Evolutionary conservation across 345 rosid genomes (phyloP), one percentile per base, ranked within the genome.

Genomic region (Streptanthus diversifolius): DNA sequence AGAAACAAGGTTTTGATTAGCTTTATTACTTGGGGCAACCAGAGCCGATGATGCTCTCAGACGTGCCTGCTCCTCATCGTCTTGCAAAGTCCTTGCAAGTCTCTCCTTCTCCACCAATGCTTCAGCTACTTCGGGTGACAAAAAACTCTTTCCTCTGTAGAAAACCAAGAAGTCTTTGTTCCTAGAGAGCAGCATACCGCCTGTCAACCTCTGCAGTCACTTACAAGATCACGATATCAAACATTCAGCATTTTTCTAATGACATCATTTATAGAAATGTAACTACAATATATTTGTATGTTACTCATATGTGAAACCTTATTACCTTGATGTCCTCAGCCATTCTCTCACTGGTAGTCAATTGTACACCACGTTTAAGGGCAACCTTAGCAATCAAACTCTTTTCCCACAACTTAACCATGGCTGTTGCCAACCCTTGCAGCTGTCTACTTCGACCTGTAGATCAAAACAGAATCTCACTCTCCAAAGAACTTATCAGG

Each of bases 291-390:
- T 3, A 36, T 12, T 15, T 37, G 30, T 18, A 27, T 33, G n/a
- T 33, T 12, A 65, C 24, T 64, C 59, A 3, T 17, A 12, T 73
- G 39, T 64, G 27, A 60, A 67, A 29, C 32, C 21, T 51, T 52
- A 37, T 62, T 70, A 93, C 98, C 98, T 89, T 93, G 59, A 93
- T 75, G 72, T 91, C 97, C 79, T 93, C 98, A 45, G 96, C 95
- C 97, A 93, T 93, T 81, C 97, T 91, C 81, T 93, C 98, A 80
- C 97, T 93, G 49, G 97, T 91, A 24, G 95, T 86, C 73, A 88
- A 80, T 70, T 89, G 90, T 17, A 93, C 90, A 63, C 97, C 98
- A 53, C 97, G 92, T 80, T 93, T 93, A 47, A 93, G 91, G 11
- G 95, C 91, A 68, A 93, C 67, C 81, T 91, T 93, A 13, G 88